These are phyloP conservation scores for Tylopilus balloui DNA, from an alignment of 768 basidiomycete genomes.

Conservation along the genomic window DNA sequence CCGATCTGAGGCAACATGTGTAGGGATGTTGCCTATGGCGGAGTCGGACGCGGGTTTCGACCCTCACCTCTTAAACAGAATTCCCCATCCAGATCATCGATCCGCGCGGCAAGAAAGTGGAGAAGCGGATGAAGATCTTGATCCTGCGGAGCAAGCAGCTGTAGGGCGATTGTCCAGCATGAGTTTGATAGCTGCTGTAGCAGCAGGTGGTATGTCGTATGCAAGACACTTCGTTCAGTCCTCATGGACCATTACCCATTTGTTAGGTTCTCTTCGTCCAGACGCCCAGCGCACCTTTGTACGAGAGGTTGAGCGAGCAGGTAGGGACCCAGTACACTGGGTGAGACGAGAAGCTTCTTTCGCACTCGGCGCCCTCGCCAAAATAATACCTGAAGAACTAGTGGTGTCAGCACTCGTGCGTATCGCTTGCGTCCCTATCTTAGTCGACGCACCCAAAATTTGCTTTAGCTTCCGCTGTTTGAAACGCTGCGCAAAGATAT, in stretches of 20 bases:
- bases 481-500: constrained; percentile 63
- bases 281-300: constrained; percentile 63
- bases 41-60: constrained; percentile 12
- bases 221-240: constrained; percentile 2
- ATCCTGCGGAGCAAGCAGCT: constrained; percentile 64
- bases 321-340: constrained; percentile 64
- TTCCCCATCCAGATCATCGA: constrained; percentile 14
- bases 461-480: constrained; percentile 73
- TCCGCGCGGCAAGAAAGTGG: constrained; percentile 13
- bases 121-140: constrained; percentile 38
- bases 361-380: constrained; percentile 83
- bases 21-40: background rate
- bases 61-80: constrained; percentile 8
- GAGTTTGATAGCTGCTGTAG: constrained; percentile 87
- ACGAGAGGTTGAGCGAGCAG: constrained; percentile 66
- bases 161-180: constrained; percentile 87
- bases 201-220: constrained; percentile 61
- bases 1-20: constrained; percentile 14
- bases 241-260: constrained; percentile 4
- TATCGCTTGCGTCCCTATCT: constrained; percentile 9
- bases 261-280: constrained; percentile 49
- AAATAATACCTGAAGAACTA: constrained; percentile 75
- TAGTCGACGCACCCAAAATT: constrained; percentile 3
- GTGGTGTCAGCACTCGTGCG: constrained; percentile 60
- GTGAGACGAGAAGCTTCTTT: constrained; percentile 84